phyloP scores from a whole-genome alignment of 2,329 filamentous ascomycete genomes.

The Monosporascus sp. region DNA sequence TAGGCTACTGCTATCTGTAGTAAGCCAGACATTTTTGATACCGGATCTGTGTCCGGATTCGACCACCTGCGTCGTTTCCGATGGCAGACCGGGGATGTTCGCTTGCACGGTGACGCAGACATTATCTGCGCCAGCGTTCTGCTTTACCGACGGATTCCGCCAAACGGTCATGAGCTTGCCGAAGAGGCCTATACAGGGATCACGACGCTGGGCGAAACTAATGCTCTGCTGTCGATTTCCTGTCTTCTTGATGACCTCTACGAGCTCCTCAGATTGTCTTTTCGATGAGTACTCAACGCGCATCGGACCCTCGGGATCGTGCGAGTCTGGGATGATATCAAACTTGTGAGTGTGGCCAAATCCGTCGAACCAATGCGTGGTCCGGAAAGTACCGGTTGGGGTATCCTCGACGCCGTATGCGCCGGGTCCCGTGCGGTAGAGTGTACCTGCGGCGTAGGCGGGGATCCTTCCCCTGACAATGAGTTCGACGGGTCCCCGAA shows the following conservation, averaged over 20 bases:
- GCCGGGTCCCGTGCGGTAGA: constrained; percentile 73
- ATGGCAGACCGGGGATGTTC: constrained; percentile 55
- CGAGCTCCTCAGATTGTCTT: constrained; percentile 58
- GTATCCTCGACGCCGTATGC: constrained; percentile 56
- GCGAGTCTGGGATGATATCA: constrained; percentile 48
- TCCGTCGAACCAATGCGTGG: constrained; percentile 79
- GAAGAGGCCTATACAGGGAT: constrained; percentile 71
- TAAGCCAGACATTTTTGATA: constrained; percentile 47
- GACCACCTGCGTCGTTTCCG: constrained; percentile 8
- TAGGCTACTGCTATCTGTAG: constrained; percentile 51
- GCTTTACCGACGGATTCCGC: constrained; percentile 22
- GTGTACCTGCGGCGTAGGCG: constrained; percentile 61
- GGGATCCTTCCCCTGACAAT: constrained; percentile 63
- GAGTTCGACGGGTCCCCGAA: constrained; percentile 60
- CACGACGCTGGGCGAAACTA: constrained; percentile 66
- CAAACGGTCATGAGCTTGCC: constrained; percentile 65
- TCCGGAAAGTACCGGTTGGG: constrained; percentile 52
- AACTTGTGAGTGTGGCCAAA: constrained; percentile 69
- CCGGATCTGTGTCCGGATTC: constrained; percentile 33
- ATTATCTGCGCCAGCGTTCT: constrained; percentile 42
- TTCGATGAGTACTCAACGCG: constrained; percentile 68
- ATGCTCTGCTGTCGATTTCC: constrained; percentile 49
- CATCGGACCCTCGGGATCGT: constrained; percentile 14
- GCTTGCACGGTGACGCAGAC: constrained; percentile 61
- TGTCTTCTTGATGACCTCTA: constrained; percentile 54